Percentiles rank a stretch among this genome's conserved stretches.
Conservation (phyloP, 1,139 yeast species). For the Cylindricascospora bacillispora region DNA sequence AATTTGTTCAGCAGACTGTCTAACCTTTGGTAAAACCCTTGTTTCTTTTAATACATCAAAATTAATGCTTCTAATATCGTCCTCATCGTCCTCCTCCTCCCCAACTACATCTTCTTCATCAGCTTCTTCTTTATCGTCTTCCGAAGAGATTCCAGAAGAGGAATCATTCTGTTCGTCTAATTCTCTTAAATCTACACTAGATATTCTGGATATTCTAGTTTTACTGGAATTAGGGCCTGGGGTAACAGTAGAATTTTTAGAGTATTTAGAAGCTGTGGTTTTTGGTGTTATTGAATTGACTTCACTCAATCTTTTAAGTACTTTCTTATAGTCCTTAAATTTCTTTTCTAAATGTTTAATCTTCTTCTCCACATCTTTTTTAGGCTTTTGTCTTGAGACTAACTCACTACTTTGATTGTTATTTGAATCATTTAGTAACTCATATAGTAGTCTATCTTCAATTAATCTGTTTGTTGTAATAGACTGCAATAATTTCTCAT, state of each 20-base stretch:
- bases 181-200: slow-evolving; percentile 14
- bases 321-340: slow-evolving; percentile 17
- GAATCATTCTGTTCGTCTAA: slow-evolving; percentile 17
- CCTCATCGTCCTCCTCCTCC: slow-evolving; percentile 7
- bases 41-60: slow-evolving; percentile 1
- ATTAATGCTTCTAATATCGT: slow-evolving; percentile 1
- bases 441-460: slow-evolving; percentile 16
- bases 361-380: slow-evolving; percentile 18
- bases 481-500: slow-evolving; percentile 23
- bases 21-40: slow-evolving; percentile 5
- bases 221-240: slow-evolving; percentile 1
- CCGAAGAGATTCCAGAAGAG: slow-evolving; percentile 8
- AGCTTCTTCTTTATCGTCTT: slow-evolving; percentile 1
- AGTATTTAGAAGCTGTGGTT: too few species aligned
- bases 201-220: slow-evolving; percentile 14
- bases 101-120: slow-evolving; percentile 3
- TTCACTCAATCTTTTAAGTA: slow-evolving; percentile 12
- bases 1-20: slow-evolving; percentile 3
- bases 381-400: slow-evolving; percentile 6
- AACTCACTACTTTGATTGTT: not conserved
- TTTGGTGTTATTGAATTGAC: slow-evolving; percentile 4
- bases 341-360: slow-evolving; percentile 21
- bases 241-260: too few species aligned
- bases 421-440: slow-evolving; percentile 10
- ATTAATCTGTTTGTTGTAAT: slow-evolving; percentile 17